phyloP scores from a whole-genome alignment of 345 rosid genomes.

The Eucalyptus curtisii region DNA sequence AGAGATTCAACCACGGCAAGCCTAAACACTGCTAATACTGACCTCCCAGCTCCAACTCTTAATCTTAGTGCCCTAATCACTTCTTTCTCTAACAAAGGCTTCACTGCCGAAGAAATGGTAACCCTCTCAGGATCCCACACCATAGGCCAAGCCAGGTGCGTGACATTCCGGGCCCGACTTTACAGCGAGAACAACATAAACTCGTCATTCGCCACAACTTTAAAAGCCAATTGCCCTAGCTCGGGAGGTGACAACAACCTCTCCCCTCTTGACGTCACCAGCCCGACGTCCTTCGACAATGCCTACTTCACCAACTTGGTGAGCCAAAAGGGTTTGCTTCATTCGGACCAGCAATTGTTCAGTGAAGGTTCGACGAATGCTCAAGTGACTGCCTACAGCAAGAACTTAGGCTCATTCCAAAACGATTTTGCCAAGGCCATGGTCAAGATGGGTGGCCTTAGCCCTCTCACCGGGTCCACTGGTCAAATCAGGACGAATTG shows the following conservation, averaged over 20 bases:
- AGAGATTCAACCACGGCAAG: conserved; percentile 1
- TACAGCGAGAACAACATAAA: conserved; percentile 35
- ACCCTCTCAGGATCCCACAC: conserved; percentile 26
- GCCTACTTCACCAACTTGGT: not conserved
- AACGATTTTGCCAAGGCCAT: not conserved
- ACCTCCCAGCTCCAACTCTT: not conserved
- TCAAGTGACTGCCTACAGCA: not conserved
- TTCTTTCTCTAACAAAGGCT: not conserved
- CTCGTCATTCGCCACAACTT: conserved; percentile 20
- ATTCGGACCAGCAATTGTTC: conserved; percentile 1
- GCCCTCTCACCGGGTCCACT: not conserved
- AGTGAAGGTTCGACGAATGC: not conserved
- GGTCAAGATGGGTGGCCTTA: conserved; percentile 1
- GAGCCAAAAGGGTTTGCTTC: not conserved
- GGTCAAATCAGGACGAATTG: not conserved
- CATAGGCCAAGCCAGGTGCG: conserved; percentile 33
- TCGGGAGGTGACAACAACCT: not conserved
- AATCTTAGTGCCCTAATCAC: not conserved
- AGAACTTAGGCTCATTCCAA: not conserved
- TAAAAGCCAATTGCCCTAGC: conserved; percentile 19
- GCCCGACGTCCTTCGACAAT: not conserved
- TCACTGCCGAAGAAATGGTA: not conserved
- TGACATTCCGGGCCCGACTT: conserved; percentile 20
- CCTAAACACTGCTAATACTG: not conserved
- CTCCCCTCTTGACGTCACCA: not conserved